A percentile compares a stretch with the other conserved stretches of the same genome.
These are phyloP conservation scores for Cladosporium velox DNA, from an alignment of 2,329 filamentous ascomycete species.

Conservation along the genomic window DNA sequence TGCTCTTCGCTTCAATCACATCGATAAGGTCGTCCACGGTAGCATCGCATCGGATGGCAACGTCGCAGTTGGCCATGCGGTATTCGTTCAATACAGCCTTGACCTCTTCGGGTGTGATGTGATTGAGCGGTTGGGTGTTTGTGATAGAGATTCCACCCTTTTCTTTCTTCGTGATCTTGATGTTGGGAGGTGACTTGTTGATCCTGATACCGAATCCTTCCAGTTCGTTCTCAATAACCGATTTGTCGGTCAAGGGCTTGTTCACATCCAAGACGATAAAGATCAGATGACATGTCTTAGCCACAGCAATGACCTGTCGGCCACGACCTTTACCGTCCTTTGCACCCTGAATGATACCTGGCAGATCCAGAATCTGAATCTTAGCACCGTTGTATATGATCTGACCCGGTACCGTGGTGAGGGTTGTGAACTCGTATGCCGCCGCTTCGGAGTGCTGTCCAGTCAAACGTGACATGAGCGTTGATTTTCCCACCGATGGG, in stretches of 20 bases:
- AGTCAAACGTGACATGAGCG: constrained; percentile 90
- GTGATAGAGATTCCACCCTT: constrained; percentile 96
- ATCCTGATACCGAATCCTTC: constrained; percentile 97
- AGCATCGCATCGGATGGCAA: constrained; percentile 95
- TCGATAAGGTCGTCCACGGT: constrained; percentile 98
- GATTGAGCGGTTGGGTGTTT: constrained; percentile 85
- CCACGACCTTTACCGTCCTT: constrained; percentile 98
- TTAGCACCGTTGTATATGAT: constrained; percentile 96
- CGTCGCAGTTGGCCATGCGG: constrained; percentile 92
- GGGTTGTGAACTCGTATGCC: constrained; percentile 97
- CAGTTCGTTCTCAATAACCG: constrained; percentile 89
- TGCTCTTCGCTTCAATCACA: constrained; percentile 87
- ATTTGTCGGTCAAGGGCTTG: constrained; percentile 96
- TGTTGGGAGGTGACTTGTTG: constrained; percentile 96
- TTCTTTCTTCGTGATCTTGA: constrained; percentile 99
- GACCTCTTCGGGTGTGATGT: constrained; percentile 96
- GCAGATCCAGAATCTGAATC: constrained; percentile 96
- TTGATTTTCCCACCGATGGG: constrained; percentile 97
- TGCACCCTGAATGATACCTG: constrained; percentile 97
- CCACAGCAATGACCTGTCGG: constrained; percentile 96
- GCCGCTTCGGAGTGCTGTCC: constrained; percentile 97
- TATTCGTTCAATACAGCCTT: constrained; percentile 98
- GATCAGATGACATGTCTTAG: constrained; percentile 97
- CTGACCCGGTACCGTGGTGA: constrained; percentile 96
- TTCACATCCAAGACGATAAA: constrained; percentile 99